Evolutionary conservation across 108 stramenopile genomes (phyloP), one percentile per base, ranked within the genome.

Genomic region (Parmales sp.): DNA sequence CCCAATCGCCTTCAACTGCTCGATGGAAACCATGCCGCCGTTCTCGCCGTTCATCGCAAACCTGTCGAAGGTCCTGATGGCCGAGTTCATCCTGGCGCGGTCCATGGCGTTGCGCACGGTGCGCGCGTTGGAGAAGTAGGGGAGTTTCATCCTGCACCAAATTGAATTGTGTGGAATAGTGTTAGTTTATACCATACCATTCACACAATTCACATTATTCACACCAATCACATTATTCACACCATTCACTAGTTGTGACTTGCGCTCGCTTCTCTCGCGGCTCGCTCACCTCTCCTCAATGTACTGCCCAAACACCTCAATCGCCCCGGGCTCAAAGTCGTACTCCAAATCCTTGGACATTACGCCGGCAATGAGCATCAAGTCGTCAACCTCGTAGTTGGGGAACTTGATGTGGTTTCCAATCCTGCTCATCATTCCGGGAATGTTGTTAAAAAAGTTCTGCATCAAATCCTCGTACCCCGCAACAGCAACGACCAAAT

Each of bases 391-490:
- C 38, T 82, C 73, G 82, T 95, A 95, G 88, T 97, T 95, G 45
- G 96, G 96, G 88, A 97, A 97, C 73, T 95, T 93, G 74, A 97
- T 91, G 90, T 95, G 95, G 91, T 95, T 95, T 63, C 94, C 94
- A 67, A 97, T 92, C 76, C 96, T 93, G 63, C 90, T 90, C 83
- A 88, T 90, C 94, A 97, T 94, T 76, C 95, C 95, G 23, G 95
- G 95, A 74, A 96, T 96, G 91, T 92, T 95, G 45, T 91, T 91
- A 89, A 96, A 96, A 87, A 96, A 96, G 41, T 86, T 89, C 79
- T 96, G 93, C 96, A 97, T 97, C 60, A 93, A 87, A 80, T 97
- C 94, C 80, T 95, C 93, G 90, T 97, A 97, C 72, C 96, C 96
- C 19, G 96, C 96, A 51, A 97, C 88, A 45, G 92, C 92, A 28